phyloP scores from a whole-genome alignment of 2,329 filamentous ascomycete genomes.

The Dactylellina parvicollis region DNA sequence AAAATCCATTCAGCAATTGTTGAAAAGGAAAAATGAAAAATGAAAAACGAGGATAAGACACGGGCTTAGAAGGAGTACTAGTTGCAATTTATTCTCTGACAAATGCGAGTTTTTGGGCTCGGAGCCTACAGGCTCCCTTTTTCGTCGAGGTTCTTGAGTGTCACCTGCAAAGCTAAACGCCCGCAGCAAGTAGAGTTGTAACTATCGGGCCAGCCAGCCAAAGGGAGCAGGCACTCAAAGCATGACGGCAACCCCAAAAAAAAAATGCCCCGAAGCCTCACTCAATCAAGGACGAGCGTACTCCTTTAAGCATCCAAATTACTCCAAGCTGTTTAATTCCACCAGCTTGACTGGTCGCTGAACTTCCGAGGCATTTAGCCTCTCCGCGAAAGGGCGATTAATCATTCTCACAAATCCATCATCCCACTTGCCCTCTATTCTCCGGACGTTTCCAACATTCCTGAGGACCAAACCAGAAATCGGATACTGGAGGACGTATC shows the following conservation, averaged over 20 bases:
- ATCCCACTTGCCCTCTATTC: slow-evolving; percentile 17
- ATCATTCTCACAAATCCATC: slow-evolving; percentile 23
- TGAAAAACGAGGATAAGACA: neutral
- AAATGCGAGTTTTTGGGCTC: slow-evolving; percentile 38
- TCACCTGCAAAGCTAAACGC: slow-evolving; percentile 52
- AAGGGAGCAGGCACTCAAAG: slow-evolving; percentile 40
- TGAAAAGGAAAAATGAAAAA: slow-evolving; percentile 6
- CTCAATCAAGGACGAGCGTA: slow-evolving; percentile 32
- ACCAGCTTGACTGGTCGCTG: slow-evolving; percentile 17
- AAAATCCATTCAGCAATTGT: slow-evolving; percentile 5
- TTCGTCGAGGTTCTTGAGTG: slow-evolving; percentile 23
- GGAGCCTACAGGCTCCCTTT: slow-evolving; percentile 27
- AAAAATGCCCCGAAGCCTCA: slow-evolving; percentile 45
- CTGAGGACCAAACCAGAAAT: slow-evolving; percentile 4
- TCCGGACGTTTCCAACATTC: slow-evolving; percentile 20
- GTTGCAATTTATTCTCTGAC: slow-evolving; percentile 27
- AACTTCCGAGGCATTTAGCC: slow-evolving; percentile 52
- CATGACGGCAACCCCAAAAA: slow-evolving; percentile 25
- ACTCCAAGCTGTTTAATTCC: slow-evolving; percentile 36
- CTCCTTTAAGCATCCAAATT: slow-evolving; percentile 46
- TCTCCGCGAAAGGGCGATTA: slow-evolving; percentile 16
- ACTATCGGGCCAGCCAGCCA: slow-evolving; percentile 4
- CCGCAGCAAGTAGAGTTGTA: slow-evolving; percentile 21
- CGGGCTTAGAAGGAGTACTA: slow-evolving; percentile 5
- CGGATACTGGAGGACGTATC: slow-evolving; percentile 14